A percentile compares a stretch with the other conserved stretches of the same genome.
Evolutionary conservation across 129 eudicot genomes (phyloP).

Genomic region (Artemisia annua): DNA sequence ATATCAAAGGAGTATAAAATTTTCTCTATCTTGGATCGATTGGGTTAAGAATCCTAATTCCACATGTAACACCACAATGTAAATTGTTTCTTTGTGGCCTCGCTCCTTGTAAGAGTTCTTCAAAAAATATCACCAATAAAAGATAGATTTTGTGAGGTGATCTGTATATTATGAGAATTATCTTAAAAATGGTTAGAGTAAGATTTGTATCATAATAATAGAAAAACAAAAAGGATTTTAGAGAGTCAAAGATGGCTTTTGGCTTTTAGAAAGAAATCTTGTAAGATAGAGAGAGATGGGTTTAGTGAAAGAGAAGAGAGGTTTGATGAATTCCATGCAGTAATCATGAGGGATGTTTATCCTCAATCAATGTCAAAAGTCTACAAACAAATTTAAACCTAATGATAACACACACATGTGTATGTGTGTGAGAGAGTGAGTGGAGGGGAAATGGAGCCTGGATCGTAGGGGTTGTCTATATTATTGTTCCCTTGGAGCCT

Average conservation of each 20-base stretch:
- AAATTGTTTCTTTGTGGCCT: too few species aligned
- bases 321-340: slow-evolving; percentile 43
- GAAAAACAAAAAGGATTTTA: background rate
- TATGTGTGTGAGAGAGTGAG: slow-evolving; percentile 16
- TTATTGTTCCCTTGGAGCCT: slow-evolving; percentile 20
- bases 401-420: slow-evolving; percentile 5
- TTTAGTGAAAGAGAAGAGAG: background rate
- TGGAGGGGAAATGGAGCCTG: slow-evolving; percentile 29
- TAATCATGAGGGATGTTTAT: slow-evolving; percentile 30
- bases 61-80: too few species aligned
- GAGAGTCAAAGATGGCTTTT: background rate
- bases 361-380: slow-evolving; percentile 41
- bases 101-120: too few species aligned
- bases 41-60: too few species aligned
- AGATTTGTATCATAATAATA: too few species aligned
- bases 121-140: too few species aligned
- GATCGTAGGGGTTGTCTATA: slow-evolving; percentile 15
- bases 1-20: too few species aligned
- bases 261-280: background rate
- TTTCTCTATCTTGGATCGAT: too few species aligned
- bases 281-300: background rate
- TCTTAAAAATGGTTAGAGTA: too few species aligned
- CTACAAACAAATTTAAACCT: slow-evolving; percentile 22
- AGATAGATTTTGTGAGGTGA: too few species aligned
- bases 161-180: too few species aligned